phyloP scores from a whole-genome alignment of 192 early-diverging fungal genomes.

The Glomus cerebriforme region DNA sequence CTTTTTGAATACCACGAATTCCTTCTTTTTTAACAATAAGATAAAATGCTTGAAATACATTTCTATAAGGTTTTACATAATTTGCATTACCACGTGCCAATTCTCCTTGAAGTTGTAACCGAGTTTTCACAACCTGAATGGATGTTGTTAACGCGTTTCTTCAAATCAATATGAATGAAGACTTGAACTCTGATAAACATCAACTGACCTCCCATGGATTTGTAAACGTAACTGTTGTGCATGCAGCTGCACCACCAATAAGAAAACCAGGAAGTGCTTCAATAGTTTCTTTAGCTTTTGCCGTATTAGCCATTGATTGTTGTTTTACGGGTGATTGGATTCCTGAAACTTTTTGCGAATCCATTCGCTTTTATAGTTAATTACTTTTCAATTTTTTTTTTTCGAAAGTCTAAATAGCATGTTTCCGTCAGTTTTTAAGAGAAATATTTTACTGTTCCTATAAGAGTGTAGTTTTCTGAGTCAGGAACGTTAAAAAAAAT shows the following conservation, averaged over 20 bases:
- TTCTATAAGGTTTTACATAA: constrained; percentile 64
- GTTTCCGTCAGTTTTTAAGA: too few relatives aligned
- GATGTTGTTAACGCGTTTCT: background rate
- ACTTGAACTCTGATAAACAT: too few relatives aligned
- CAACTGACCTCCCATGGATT: constrained; percentile 86
- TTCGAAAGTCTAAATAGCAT: too few relatives aligned
- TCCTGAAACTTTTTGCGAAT: background rate
- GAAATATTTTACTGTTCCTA: too few relatives aligned
- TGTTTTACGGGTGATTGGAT: background rate
- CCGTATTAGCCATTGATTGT: background rate
- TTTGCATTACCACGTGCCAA: constrained; percentile 56
- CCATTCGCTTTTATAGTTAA: too few relatives aligned
- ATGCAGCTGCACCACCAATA: constrained; percentile 82
- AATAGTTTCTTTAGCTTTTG: constrained; percentile 15
- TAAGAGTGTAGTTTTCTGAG: too few relatives aligned
- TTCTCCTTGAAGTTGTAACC: constrained; percentile 94
- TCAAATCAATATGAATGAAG: background rate
- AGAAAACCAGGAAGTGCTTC: constrained; percentile 62
- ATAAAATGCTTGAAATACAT: constrained; percentile 74
- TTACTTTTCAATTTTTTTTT: too few relatives aligned
- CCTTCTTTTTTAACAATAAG: constrained; percentile 83
- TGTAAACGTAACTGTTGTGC: constrained; percentile 92
- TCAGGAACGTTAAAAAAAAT: too few relatives aligned
- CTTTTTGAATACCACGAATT: constrained; percentile 82
- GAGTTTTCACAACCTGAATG: constrained; percentile 85